A percentile compares a stretch with the other conserved stretches of the same genome.
These are phyloP conservation scores for Begonia fuchsioides DNA, from an alignment of 306 rosid genomes.

Conservation along the genomic window DNA sequence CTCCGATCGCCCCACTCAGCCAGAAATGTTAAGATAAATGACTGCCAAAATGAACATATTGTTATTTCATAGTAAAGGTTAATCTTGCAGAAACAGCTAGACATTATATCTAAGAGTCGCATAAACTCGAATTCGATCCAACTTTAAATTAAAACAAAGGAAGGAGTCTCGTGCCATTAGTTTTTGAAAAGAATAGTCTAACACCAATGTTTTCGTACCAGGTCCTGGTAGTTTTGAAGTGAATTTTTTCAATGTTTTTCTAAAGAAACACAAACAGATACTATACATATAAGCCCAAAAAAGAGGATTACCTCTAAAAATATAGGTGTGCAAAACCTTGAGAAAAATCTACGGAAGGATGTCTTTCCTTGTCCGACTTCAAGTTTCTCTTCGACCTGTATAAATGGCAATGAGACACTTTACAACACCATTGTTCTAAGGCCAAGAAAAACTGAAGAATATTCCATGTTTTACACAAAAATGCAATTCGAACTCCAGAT, in stretches of 20 bases:
- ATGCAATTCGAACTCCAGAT: too few relatives aligned
- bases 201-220: neutral
- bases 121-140: too few relatives aligned
- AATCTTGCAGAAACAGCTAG: neutral
- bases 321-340: conserved; percentile 93
- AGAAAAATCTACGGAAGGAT: conserved; percentile 59
- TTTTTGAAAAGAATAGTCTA: neutral
- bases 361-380: conserved; percentile 93
- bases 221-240: neutral
- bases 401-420: conserved; percentile 9
- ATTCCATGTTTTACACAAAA: neutral
- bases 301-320: conserved; percentile 60
- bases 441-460: conserved; percentile 1
- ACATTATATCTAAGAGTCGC: neutral
- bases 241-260: neutral
- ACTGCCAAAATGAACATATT: conserved; percentile 27
- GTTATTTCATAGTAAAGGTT: too few relatives aligned
- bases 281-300: neutral
- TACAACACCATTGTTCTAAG: too few relatives aligned
- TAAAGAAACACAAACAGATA: conserved; percentile 1
- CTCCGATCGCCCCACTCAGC: conserved; percentile 99
- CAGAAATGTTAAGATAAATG: conserved; percentile 80
- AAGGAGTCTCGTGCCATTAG: neutral
- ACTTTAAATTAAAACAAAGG: too few relatives aligned
- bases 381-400: conserved; percentile 92